phyloP scores from a whole-genome alignment of 2,329 filamentous ascomycete genomes.

The Lojkania enalia region DNA sequence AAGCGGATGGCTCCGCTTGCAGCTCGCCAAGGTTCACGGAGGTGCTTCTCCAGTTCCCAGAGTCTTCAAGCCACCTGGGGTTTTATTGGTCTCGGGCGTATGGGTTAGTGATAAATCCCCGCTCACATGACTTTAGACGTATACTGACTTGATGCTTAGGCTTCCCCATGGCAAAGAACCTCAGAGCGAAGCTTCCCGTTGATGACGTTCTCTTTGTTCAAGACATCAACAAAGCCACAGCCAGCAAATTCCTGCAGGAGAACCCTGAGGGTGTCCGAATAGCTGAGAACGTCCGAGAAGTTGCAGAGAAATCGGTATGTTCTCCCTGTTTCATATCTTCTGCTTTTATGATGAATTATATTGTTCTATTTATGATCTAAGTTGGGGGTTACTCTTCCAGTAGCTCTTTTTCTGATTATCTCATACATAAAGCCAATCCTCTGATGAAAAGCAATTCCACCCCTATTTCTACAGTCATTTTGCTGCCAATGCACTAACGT shows the following conservation, averaged over 20 bases:
- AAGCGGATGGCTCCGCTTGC: conserved; percentile 23
- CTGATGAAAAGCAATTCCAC: conserved; percentile 52
- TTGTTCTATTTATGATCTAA: conserved; percentile 70
- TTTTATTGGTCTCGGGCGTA: conserved; percentile 55
- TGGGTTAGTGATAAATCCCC: conserved; percentile 46
- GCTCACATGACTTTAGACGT: conserved; percentile 25
- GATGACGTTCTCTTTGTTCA: conserved; percentile 66
- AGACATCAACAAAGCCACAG: conserved; percentile 64
- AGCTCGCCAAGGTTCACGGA: conserved; percentile 30
- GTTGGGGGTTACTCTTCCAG: conserved; percentile 64
- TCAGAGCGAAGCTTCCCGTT: conserved; percentile 66
- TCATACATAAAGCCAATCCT: conserved; percentile 72
- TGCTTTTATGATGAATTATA: conserved; percentile 54
- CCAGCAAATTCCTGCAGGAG: conserved; percentile 62
- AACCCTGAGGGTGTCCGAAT: conserved; percentile 57
- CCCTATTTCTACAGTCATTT: conserved; percentile 6
- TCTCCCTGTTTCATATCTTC: conserved; percentile 7
- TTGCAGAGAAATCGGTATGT: conserved; percentile 69
- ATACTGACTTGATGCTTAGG: conserved; percentile 50
- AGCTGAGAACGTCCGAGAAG: conserved; percentile 61
- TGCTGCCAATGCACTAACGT: conserved; percentile 22
- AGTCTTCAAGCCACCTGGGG: conserved; percentile 52
- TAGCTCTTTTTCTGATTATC: conserved; percentile 64
- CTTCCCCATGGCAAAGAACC: conserved; percentile 73
- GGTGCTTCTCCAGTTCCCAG: conserved; percentile 50